Evolutionary conservation across 139 green algal species (phyloP).

Genomic region (Coelastrella sp.): DNA sequence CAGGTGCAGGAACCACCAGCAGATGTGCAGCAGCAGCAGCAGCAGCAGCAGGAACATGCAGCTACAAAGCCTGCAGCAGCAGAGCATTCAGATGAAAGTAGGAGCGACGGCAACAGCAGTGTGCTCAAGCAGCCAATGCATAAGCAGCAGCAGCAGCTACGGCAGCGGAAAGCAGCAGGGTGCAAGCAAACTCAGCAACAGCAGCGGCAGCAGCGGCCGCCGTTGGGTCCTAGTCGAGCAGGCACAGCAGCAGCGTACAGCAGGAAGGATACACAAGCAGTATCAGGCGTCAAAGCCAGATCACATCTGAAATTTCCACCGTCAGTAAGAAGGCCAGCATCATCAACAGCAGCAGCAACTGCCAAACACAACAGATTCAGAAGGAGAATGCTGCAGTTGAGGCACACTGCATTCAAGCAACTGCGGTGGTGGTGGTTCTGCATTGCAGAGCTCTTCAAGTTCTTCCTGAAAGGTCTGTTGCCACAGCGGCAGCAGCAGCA

Average conservation of each 20-base stretch:
- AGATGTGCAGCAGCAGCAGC: constrained; percentile 25
- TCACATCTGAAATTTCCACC: too few relatives aligned
- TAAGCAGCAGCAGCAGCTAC: constrained; percentile 20
- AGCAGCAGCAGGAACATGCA: constrained; percentile 37
- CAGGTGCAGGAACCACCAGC: too few relatives aligned
- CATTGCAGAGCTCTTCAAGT: constrained; percentile 23
- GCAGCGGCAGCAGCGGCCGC: constrained; percentile 10
- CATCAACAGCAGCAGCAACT: constrained; percentile 14
- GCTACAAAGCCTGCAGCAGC: background rate
- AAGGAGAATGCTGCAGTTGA: background rate
- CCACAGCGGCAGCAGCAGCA: constrained; percentile 17
- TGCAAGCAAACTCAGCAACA: background rate
- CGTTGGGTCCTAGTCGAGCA: background rate
- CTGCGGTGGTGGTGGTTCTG: constrained; percentile 37
- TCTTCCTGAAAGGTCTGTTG: background rate
- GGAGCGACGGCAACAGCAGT: background rate
- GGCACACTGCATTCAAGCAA: background rate
- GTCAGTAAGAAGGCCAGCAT: too few relatives aligned
- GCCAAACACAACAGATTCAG: background rate
- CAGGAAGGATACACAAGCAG: background rate
- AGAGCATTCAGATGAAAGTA: background rate
- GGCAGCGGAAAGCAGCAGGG: constrained; percentile 13
- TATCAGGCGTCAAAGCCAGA: too few relatives aligned
- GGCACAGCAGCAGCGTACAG: background rate
- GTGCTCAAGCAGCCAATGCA: background rate